phyloP scores from a whole-genome alignment of 2,329 filamentous ascomycete species.

The Colletotrichum coccodes region DNA sequence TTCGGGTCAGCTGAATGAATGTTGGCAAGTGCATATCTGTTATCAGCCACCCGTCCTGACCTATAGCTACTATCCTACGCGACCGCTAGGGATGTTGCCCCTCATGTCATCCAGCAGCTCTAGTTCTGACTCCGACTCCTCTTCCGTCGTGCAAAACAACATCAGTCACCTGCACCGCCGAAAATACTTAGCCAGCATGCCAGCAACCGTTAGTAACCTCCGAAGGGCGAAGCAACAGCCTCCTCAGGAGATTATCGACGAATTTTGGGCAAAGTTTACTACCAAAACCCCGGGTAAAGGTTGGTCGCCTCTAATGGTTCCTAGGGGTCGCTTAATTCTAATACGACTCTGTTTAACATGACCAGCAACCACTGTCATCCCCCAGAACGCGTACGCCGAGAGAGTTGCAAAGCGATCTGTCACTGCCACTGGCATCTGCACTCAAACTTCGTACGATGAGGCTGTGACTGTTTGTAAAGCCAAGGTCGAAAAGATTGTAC shows the following conservation, averaged over 20 bases:
- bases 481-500: conserved; percentile 70
- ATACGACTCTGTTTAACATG: not conserved
- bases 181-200: conserved; percentile 26
- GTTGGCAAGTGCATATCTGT: not conserved
- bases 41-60: not conserved
- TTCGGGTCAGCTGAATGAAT: not conserved
- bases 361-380: conserved; percentile 74
- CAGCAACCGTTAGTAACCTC: conserved; percentile 11
- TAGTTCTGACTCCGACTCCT: conserved; percentile 13
- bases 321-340: not conserved
- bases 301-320: conserved; percentile 36
- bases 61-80: not conserved
- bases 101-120: conserved; percentile 18
- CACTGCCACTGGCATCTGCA: conserved; percentile 53
- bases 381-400: conserved; percentile 73
- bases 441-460: conserved; percentile 76
- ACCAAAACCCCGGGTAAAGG: conserved; percentile 78
- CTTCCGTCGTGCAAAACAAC: not conserved
- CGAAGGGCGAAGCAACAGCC: conserved; percentile 57
- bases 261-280: conserved; percentile 79
- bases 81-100: not conserved
- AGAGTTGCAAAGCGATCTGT: conserved; percentile 66
- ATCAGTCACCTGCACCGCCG: not conserved
- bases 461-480: conserved; percentile 75
- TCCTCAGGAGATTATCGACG: conserved; percentile 75